Base-by-base conservation (phyloP, 768 basidiomycete genomes). In the Tricholoma hemisulphureum region DNA sequence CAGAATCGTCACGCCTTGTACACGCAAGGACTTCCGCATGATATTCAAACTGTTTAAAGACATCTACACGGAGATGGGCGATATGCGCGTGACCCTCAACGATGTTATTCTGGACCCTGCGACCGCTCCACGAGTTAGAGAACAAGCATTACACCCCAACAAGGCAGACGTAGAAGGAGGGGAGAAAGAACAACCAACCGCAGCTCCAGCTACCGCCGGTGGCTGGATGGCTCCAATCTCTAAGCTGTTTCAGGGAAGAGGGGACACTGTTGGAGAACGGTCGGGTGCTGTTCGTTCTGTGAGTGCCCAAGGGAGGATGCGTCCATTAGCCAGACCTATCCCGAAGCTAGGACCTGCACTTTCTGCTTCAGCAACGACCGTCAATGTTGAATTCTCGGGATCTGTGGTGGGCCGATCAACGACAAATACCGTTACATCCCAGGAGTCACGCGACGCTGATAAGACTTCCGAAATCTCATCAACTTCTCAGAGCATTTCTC, bases 331-430 rank as follows among this genome's bases (percentile, higher is more conserved):
- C 13, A 80, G 84, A 24, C 71, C 83, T 6, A 87, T 85, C 21
- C 91, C 89, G 2, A 98, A 98, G 69, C 80, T 89, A 24, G 83
- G 84, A 1, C 89, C 95, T 2, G 93, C 91, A 10, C 82, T 94
- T 28, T 87, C 89, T 10, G 93, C 97, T 9, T 92, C 91, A 20
- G 80, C 91, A 2, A 95, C 91, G 50, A 95, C 93, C 1, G 95
- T 98, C 64, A 97, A 95, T 58, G 96, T 99, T 56, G 95, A 97
- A 76, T 98, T 98, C 72, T 91, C 87, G 3, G 88, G 91, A 3
- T 74, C 83, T 1, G 89, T 73, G 48, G 72, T 74, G 45, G 75
- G 76, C 26, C 65, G 77, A 55, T 71, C 73, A 1, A 75, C 77
- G 9, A 79, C 76, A 13, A 78, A 72, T 60, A 75, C 75, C 6